A percentile compares a stretch with the other conserved stretches of the same genome.
phyloP scores from a whole-genome alignment of 1,139 yeast species.

The Suhomyces bolitotheri region DNA sequence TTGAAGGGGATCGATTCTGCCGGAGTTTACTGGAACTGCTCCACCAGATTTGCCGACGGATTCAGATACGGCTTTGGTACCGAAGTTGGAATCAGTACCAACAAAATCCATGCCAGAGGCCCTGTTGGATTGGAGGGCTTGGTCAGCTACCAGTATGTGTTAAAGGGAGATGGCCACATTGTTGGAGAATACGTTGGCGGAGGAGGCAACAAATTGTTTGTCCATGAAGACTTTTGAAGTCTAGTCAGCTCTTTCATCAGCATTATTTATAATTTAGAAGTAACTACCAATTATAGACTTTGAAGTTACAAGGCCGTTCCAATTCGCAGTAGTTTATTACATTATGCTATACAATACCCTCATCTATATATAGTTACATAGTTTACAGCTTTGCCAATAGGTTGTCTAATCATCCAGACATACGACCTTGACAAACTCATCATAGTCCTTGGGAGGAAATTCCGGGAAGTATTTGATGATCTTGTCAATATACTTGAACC shows the following conservation, averaged over 20 bases:
- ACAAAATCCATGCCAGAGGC: conserved; percentile 96
- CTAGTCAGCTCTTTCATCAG: not conserved
- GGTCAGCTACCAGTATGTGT: conserved; percentile 91
- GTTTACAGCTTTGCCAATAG: no score
- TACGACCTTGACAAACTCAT: conserved; percentile 27
- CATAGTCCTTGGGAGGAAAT: conserved; percentile 42
- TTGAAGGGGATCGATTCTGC: conserved; percentile 89
- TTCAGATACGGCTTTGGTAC: conserved; percentile 98
- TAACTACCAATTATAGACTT: no score
- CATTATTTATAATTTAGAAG: not conserved
- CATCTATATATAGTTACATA: no score
- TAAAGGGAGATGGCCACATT: conserved; percentile 88
- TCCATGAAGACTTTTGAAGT: conserved; percentile 57
- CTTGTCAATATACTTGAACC: conserved; percentile 23
- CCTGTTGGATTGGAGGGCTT: conserved; percentile 98
- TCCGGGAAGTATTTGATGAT: conserved; percentile 41
- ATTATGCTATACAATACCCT: no score
- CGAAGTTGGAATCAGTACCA: conserved; percentile 96
- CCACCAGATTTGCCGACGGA: conserved; percentile 97
- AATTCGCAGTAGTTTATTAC: no score
- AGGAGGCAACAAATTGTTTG: conserved; percentile 81
- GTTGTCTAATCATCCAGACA: no score
- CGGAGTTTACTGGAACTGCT: conserved; percentile 98
- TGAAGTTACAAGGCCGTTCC: no score
- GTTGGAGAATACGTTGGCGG: conserved; percentile 92